Evolutionary conservation across 371 early-diverging fungal genomes (phyloP).

Genomic region (Apophysomyces ossiformis): DNA sequence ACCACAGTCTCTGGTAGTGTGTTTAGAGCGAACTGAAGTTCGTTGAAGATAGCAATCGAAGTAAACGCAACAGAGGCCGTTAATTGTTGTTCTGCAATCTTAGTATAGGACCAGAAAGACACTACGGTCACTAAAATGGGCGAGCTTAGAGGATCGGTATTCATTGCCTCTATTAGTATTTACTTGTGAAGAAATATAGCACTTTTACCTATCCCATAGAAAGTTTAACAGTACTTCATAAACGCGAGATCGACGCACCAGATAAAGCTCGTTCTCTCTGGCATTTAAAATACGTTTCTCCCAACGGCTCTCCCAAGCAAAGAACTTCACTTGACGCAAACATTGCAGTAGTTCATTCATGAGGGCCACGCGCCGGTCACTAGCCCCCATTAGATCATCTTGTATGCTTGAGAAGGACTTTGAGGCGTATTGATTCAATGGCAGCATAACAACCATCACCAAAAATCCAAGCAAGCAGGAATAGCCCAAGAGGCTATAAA

Average conservation of each 20-base stretch:
- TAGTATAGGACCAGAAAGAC: constrained; percentile 57
- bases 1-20: constrained; percentile 54
- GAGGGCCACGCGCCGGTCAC: constrained; percentile 52
- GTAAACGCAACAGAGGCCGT: constrained; percentile 63
- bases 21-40: constrained; percentile 55
- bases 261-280: constrained; percentile 53
- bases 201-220: constrained; percentile 31
- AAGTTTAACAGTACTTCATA: constrained; percentile 14
- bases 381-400: constrained; percentile 45
- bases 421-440: constrained; percentile 48
- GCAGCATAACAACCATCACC: constrained; percentile 49
- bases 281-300: constrained; percentile 45
- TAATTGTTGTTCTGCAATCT: constrained; percentile 49
- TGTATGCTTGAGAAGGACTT: constrained; percentile 43
- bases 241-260: constrained; percentile 25
- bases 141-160: constrained; percentile 23
- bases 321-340: constrained; percentile 65
- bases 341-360: constrained; percentile 58
- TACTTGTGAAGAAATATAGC: not conserved
- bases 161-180: not conserved
- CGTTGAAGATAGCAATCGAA: constrained; percentile 55
- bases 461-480: constrained; percentile 64
- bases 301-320: constrained; percentile 56
- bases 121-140: constrained; percentile 57
- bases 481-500: constrained; percentile 62